Conservation (phyloP, 768 basidiomycete species). For the Leccinum longicurvipes region DNA sequence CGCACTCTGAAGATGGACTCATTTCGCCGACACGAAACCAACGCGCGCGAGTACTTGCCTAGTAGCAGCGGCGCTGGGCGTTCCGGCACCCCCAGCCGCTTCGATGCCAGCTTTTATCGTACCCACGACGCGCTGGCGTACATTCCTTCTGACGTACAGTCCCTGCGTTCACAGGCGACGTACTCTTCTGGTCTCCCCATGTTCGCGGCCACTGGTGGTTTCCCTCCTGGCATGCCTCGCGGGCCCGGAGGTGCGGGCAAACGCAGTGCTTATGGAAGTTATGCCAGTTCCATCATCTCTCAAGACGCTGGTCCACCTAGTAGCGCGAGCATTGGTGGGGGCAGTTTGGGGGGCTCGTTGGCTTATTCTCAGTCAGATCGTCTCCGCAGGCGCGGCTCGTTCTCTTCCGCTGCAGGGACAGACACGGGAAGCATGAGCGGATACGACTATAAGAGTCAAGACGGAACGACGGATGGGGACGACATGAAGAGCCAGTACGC, state of each 20-base stretch:
- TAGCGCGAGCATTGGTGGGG: conserved; percentile 56
- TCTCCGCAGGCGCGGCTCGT: conserved; percentile 71
- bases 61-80: conserved; percentile 41
- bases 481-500: conserved; percentile 89
- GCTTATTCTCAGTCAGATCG: conserved; percentile 92
- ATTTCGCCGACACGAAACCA: conserved; percentile 90
- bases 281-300: conserved; percentile 90
- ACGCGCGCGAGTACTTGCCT: conserved; percentile 73
- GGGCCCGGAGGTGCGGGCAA: conserved; percentile 59
- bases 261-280: conserved; percentile 72
- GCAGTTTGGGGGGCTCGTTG: conserved; percentile 50
- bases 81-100: conserved; percentile 90
- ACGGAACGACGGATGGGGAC: conserved; percentile 73
- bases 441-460: conserved; percentile 87
- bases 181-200: conserved; percentile 90
- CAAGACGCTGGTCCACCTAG: conserved; percentile 77
- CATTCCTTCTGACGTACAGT: conserved; percentile 94
- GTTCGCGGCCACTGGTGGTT: conserved; percentile 70
- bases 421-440: conserved; percentile 78
- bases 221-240: conserved; percentile 64
- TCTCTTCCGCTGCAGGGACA: conserved; percentile 69
- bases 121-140: conserved; percentile 92
- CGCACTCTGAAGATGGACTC: conserved; percentile 91
- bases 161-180: conserved; percentile 93
- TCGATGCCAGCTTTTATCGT: conserved; percentile 93